These are phyloP conservation scores for Fagopyrum homotropicum DNA, from an alignment of 148 eudicot species.

Conservation along the genomic window DNA sequence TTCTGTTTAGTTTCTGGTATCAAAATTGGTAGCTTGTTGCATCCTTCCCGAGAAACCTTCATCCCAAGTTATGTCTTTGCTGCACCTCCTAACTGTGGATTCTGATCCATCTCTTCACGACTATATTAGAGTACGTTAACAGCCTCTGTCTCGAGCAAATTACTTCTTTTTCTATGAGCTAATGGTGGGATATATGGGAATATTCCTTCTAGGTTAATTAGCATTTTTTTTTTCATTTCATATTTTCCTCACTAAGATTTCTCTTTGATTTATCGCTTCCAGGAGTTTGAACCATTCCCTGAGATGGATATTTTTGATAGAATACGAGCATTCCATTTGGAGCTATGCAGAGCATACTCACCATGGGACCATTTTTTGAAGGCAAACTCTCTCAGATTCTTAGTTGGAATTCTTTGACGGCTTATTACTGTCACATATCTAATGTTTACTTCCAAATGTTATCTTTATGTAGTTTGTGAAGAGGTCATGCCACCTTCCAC, in stretches of 20 bases:
- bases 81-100: conserved; percentile 69
- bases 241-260: not conserved
- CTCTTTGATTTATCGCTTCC: conserved; percentile 1
- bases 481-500: conserved; percentile 71
- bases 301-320: conserved; percentile 52
- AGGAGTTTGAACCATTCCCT: conserved; percentile 94
- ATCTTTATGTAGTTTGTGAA: conserved; percentile 59
- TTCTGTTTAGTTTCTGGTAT: conserved; percentile 63
- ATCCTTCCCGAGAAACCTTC: conserved; percentile 34
- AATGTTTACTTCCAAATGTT: conserved; percentile 4
- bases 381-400: conserved; percentile 24
- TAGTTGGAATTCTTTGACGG: not conserved
- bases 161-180: not conserved
- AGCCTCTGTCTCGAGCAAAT: conserved; percentile 5
- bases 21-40: conserved; percentile 73
- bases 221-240: not conserved
- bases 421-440: conserved; percentile 9
- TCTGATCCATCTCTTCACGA: conserved; percentile 73
- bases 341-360: conserved; percentile 61
- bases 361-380: conserved; percentile 68
- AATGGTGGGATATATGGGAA: not conserved
- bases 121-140: conserved; percentile 61
- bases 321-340: conserved; percentile 53
- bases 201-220: not conserved
- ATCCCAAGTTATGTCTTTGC: conserved; percentile 64